Conservation (phyloP, 2,329 filamentous ascomycete species). For the Pseudogymnoascus sp. region DNA sequence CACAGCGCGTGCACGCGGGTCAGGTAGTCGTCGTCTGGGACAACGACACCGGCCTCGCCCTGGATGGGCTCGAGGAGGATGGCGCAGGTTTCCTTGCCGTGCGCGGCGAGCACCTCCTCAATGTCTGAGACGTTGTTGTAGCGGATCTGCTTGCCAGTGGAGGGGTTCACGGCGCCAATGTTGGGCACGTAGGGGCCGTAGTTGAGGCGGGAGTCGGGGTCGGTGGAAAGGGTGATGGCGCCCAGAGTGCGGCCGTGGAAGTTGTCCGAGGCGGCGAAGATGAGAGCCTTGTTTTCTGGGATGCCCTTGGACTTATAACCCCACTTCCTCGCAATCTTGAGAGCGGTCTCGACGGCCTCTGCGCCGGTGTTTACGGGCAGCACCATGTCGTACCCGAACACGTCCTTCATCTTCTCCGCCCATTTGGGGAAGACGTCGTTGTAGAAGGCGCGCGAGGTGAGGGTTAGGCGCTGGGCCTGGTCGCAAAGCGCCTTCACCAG, state of each 20-base stretch:
- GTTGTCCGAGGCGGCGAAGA: constrained; percentile 83
- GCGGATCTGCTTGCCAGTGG: constrained; percentile 68
- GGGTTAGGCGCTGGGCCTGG: constrained; percentile 80
- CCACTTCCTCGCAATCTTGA: constrained; percentile 97
- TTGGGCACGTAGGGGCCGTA: constrained; percentile 94
- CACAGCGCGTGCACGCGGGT: constrained; percentile 73
- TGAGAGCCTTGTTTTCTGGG: constrained; percentile 70
- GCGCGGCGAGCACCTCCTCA: constrained; percentile 67
- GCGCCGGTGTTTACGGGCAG: constrained; percentile 97
- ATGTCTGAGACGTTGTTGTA: constrained; percentile 83
- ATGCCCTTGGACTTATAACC: constrained; percentile 95
- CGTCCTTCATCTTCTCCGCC: constrained; percentile 80
- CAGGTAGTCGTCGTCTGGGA: constrained; percentile 86
- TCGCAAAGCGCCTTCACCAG: constrained; percentile 83
- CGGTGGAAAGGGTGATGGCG: constrained; percentile 89
- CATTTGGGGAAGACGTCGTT: constrained; percentile 97
- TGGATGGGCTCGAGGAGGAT: constrained; percentile 97
- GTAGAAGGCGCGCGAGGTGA: constrained; percentile 93
- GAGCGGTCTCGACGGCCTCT: constrained; percentile 89
- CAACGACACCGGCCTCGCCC: constrained; percentile 93
- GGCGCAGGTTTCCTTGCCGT: constrained; percentile 79
- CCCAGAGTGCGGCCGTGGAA: constrained; percentile 96
- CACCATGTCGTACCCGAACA: constrained; percentile 96
- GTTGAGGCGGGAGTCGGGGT: constrained; percentile 87
- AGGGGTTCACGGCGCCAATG: constrained; percentile 69